Conservation (phyloP, 2,329 filamentous ascomycete species). For the Fusarium oligoseptatum region DNA sequence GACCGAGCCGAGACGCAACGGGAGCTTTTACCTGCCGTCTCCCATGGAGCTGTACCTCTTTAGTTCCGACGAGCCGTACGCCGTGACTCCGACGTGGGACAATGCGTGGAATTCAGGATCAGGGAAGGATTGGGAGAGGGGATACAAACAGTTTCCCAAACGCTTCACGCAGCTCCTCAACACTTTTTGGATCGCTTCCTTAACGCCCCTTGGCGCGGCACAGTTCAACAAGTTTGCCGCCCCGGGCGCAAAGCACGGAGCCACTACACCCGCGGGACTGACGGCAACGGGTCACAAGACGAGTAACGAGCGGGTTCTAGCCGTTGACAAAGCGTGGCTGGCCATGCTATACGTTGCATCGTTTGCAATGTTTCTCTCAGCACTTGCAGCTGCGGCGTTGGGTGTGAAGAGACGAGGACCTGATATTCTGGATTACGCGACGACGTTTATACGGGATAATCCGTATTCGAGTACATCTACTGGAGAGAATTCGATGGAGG, state of each 20-base stretch:
- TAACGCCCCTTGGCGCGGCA: constrained; percentile 7
- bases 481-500: constrained; percentile 7
- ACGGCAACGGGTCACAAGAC: not conserved
- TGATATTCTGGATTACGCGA: constrained; percentile 4
- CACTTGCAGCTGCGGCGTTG: not conserved
- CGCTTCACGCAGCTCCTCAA: constrained; percentile 10
- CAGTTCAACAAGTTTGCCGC: not conserved
- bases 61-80: constrained; percentile 2
- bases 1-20: not conserved
- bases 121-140: not conserved
- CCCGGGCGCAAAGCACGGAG: not conserved
- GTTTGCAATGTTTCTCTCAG: constrained; percentile 4
- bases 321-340: constrained; percentile 8
- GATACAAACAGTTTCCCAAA: not conserved
- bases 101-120: not conserved
- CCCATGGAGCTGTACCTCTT: constrained; percentile 6
- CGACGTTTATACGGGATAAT: constrained; percentile 1
- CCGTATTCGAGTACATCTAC: not conserved
- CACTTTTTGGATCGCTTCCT: constrained; percentile 11
- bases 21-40: not conserved
- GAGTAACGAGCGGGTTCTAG: not conserved
- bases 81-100: not conserved
- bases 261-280: not conserved
- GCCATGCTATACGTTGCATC: constrained; percentile 1
- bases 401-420: constrained; percentile 7